Conservation (phyloP, 176 grass and related monocot species). For the Echinochloa phyllopogon region DNA sequence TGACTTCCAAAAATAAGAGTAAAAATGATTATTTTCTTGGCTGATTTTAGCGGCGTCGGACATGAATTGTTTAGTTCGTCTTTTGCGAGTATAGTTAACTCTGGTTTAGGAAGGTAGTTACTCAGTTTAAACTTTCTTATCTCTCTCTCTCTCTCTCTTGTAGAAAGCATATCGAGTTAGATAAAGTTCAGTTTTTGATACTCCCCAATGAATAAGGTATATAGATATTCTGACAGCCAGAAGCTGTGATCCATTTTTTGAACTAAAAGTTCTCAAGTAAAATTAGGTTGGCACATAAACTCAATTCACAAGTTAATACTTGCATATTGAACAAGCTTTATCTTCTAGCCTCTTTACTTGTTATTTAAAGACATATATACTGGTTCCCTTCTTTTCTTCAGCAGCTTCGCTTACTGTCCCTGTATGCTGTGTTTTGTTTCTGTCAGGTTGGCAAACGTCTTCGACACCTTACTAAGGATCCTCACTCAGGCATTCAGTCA, state of each 20-base stretch:
- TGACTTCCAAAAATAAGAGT: neutral
- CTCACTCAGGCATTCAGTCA: slow-evolving; percentile 62
- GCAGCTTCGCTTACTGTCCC: neutral
- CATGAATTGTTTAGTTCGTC: neutral
- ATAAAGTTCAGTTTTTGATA: neutral
- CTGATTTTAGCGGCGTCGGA: neutral
- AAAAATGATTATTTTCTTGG: neutral
- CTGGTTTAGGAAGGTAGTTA: neutral
- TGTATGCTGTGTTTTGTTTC: slow-evolving; percentile 21
- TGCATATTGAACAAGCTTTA: neutral
- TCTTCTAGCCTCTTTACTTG: neutral
- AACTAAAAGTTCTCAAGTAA: neutral
- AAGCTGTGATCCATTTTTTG: neutral
- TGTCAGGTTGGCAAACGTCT: slow-evolving; percentile 83
- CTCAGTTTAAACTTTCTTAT: neutral
- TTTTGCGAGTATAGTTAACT: neutral
- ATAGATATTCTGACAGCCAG: slow-evolving; percentile 10
- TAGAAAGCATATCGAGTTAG: neutral
- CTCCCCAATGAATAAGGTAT: neutral
- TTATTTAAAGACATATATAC: neutral
- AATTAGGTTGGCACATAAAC: neutral
- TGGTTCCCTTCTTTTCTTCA: slow-evolving; percentile 5
- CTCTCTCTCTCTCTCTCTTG: neutral
- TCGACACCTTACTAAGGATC: slow-evolving; percentile 80
- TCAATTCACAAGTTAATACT: neutral